phyloP scores from a whole-genome alignment of 208 protist species.

The Porcisia hertigi region DNA sequence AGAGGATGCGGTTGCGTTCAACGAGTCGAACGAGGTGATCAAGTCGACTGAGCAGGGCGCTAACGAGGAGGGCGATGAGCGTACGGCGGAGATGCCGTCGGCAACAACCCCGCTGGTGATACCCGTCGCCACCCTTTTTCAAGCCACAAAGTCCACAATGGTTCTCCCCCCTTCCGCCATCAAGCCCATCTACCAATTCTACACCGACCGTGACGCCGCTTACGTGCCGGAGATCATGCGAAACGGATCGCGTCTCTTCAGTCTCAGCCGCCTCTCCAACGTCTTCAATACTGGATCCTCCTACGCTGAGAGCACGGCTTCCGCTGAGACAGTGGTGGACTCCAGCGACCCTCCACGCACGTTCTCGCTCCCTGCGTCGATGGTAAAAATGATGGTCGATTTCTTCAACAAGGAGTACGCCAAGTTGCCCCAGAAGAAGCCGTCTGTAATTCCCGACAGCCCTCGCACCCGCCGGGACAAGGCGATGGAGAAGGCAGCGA shows the following conservation, averaged over 20 bases:
- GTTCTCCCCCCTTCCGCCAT: slow-evolving; percentile 21
- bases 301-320: slow-evolving; percentile 6
- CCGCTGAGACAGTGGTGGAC: slow-evolving; percentile 17
- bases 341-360: slow-evolving; percentile 45
- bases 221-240: slow-evolving; percentile 75
- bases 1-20: not conserved
- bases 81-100: not conserved
- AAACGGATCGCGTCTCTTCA: slow-evolving; percentile 70
- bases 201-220: slow-evolving; percentile 61
- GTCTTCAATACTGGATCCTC: slow-evolving; percentile 3
- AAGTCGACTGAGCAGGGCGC: not conserved
- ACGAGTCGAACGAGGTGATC: not conserved
- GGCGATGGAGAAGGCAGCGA: slow-evolving; percentile 58
- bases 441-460: slow-evolving; percentile 47
- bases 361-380: slow-evolving; percentile 53
- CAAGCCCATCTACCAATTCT: slow-evolving; percentile 62
- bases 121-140: slow-evolving; percentile 35
- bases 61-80: not conserved
- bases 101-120: slow-evolving; percentile 18
- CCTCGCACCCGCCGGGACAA: slow-evolving; percentile 65
- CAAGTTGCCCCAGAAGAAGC: slow-evolving; percentile 64
- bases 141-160: slow-evolving; percentile 42
- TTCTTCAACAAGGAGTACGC: slow-evolving; percentile 65
- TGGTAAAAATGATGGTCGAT: slow-evolving; percentile 57
- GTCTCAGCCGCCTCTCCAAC: slow-evolving; percentile 41